Percentiles rank a stretch among this genome's conserved stretches.
Evolutionary conservation across 2,329 filamentous ascomycete species (phyloP).

Genomic region (Aspergillus calidoustus): DNA sequence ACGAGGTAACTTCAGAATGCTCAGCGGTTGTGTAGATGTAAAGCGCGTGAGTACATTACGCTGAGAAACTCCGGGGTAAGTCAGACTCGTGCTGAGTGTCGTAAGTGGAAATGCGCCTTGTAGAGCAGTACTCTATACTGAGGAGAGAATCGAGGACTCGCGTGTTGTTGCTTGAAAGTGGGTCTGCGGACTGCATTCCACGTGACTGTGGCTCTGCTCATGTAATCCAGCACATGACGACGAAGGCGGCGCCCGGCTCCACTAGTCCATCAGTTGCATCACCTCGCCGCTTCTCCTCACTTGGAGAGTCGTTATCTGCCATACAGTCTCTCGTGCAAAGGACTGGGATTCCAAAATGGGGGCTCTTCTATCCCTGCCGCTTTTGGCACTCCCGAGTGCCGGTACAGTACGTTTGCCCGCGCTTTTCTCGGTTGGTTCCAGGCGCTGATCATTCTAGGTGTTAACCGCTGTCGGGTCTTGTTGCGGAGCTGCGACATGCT

Average conservation of each 20-base stretch:
- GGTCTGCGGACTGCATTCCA: not conserved
- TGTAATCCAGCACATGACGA: conserved; percentile 23
- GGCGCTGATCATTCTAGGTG: conserved; percentile 56
- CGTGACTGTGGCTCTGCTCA: not conserved
- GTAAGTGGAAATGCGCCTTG: too few relatives aligned
- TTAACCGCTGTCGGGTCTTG: conserved; percentile 83
- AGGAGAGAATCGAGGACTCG: too few relatives aligned
- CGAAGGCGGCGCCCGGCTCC: conserved; percentile 19
- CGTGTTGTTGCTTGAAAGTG: too few relatives aligned
- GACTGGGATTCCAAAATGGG: conserved; percentile 67
- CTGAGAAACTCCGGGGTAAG: too few relatives aligned
- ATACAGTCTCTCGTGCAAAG: not conserved
- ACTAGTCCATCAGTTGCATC: conserved; percentile 16
- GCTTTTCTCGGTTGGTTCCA: conserved; percentile 9
- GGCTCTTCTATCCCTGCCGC: conserved; percentile 83
- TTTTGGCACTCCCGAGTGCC: conserved; percentile 84
- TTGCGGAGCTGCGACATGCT: conserved; percentile 95
- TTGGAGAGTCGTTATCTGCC: conserved; percentile 15
- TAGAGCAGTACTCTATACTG: too few relatives aligned
- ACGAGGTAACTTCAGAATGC: too few relatives aligned
- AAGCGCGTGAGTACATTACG: too few relatives aligned
- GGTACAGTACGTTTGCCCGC: conserved; percentile 69
- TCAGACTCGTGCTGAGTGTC: too few relatives aligned
- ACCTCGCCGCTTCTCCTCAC: conserved; percentile 9
- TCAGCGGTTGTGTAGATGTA: too few relatives aligned